A percentile compares a stretch with the other conserved stretches of the same genome.
These are phyloP conservation scores for Sequoia sempervirens DNA, from an alignment of 75 land plant genomes.

Conservation along the genomic window DNA sequence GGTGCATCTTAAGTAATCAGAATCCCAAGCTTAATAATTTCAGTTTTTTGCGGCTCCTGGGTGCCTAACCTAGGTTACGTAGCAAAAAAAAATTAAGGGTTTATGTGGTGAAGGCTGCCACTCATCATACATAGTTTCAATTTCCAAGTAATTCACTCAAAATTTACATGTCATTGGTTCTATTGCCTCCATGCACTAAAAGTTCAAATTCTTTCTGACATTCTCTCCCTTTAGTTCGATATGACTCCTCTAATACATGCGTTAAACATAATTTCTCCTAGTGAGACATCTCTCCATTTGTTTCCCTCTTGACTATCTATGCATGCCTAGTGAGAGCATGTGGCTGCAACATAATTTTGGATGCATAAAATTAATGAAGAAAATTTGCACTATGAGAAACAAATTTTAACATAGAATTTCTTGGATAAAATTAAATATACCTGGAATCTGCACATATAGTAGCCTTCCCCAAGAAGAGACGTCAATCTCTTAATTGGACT, in stretches of 20 bases:
- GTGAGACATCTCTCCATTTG: not conserved
- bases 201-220: not conserved
- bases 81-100: not conserved
- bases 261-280: not conserved
- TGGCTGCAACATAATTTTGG: not conserved
- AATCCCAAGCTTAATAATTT: too few species aligned
- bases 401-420: not conserved
- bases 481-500: constrained; percentile 15
- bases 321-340: not conserved
- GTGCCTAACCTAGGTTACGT: too few species aligned
- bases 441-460: constrained; percentile 40
- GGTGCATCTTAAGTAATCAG: too few species aligned
- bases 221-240: not conserved
- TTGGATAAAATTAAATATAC: constrained; percentile 6
- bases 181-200: not conserved
- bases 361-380: not conserved
- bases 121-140: not conserved
- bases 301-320: not conserved
- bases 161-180: not conserved
- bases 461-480: constrained; percentile 23
- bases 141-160: not conserved
- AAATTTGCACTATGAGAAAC: not conserved
- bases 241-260: not conserved
- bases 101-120: not conserved
- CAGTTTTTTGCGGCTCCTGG: too few species aligned